Evolutionary conservation across 192 early-diverging fungal species (phyloP).

Genomic region (Podila minutissima): DNA sequence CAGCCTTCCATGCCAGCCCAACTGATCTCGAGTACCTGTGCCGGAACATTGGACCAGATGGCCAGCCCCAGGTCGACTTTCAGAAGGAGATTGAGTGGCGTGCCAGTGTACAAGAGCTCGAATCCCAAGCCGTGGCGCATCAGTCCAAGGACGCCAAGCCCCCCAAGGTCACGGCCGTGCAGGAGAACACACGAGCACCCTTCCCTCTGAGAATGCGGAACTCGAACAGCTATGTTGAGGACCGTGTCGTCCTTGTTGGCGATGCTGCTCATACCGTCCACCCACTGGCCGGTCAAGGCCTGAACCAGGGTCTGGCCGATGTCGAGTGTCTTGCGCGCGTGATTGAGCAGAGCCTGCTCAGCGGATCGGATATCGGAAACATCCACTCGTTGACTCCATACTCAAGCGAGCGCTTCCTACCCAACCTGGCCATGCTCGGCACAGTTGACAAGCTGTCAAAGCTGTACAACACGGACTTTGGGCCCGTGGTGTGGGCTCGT

Average conservation of each 20-base stretch:
- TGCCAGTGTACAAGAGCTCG: constrained; percentile 49
- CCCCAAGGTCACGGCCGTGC: constrained; percentile 70
- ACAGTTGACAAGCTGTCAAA: constrained; percentile 84
- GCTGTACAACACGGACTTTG: constrained; percentile 75
- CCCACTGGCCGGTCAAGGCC: constrained; percentile 95
- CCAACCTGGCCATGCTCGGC: constrained; percentile 87
- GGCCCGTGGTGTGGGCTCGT: constrained; percentile 71
- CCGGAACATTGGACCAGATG: constrained; percentile 59
- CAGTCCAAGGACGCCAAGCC: constrained; percentile 51
- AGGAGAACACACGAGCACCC: constrained; percentile 73
- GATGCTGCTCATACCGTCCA: constrained; percentile 97
- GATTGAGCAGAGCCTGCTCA: constrained; percentile 68
- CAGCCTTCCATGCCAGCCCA: constrained; percentile 77
- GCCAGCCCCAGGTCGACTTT: constrained; percentile 57
- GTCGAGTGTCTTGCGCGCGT: constrained; percentile 73
- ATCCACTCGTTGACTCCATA: constrained; percentile 82
- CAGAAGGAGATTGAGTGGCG: constrained; percentile 77
- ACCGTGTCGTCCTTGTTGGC: constrained; percentile 88
- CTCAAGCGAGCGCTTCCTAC: constrained; percentile 81
- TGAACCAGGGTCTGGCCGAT: constrained; percentile 94
- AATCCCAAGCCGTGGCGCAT: constrained; percentile 5
- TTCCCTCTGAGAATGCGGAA: constrained; percentile 91
- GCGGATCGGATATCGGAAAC: constrained; percentile 86
- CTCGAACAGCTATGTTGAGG: constrained; percentile 76
- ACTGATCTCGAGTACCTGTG: constrained; percentile 81